Evolutionary conservation across 1,139 yeast genomes (phyloP).

Genomic region (Hyphopichia buzzinii): DNA sequence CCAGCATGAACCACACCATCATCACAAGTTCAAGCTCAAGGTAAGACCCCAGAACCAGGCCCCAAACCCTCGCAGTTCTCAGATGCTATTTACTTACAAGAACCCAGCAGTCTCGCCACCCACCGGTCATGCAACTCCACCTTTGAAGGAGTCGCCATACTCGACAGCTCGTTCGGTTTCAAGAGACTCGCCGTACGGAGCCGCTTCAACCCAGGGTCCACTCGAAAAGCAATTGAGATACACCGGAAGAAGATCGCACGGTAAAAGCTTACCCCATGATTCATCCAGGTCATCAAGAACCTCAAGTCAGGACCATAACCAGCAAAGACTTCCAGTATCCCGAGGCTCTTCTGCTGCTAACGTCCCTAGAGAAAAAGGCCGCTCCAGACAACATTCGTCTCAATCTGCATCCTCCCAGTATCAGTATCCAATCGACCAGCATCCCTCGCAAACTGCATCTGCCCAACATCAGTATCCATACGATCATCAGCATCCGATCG

Average conservation of each 20-base stretch:
- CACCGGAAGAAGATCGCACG: neutral
- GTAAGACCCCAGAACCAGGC: conserved; percentile 2
- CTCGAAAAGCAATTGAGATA: conserved; percentile 11
- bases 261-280: too few species aligned
- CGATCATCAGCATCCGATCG: too few species aligned
- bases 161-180: neutral
- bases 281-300: neutral
- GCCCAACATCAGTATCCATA: neutral
- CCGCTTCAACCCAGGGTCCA: conserved; percentile 12
- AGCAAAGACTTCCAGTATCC: conserved; percentile 2
- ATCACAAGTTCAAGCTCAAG: conserved; percentile 1
- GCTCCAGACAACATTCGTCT: conserved; percentile 8
- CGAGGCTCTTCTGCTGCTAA: conserved; percentile 13
- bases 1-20: conserved; percentile 7
- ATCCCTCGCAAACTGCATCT: neutral
- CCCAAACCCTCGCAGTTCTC: conserved; percentile 25
- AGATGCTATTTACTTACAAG: conserved; percentile 31
- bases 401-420: neutral
- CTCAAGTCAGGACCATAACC: neutral
- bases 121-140: conserved; percentile 3
- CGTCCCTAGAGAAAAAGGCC: conserved; percentile 5
- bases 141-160: neutral
- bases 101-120: conserved; percentile 17
- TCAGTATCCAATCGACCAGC: conserved; percentile 6
- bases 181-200: conserved; percentile 20